Percentiles rank a stretch among this genome's conserved stretches.
These are phyloP conservation scores for Epipyxis sp. DNA, from an alignment of 108 stramenopile species.

Conservation along the genomic window DNA sequence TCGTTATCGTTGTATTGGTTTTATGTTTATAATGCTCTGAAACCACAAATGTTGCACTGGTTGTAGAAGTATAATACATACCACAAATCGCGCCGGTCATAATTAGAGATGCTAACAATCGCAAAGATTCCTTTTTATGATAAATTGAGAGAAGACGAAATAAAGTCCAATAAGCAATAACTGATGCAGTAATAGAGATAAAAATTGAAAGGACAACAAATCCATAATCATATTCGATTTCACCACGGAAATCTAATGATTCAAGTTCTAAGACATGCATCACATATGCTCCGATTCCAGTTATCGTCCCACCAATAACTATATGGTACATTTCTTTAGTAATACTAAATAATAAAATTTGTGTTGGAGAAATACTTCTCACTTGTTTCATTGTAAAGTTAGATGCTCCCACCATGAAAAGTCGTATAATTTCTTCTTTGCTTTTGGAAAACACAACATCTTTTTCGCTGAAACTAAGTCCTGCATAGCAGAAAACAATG, in stretches of 20 bases:
- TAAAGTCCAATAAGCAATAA: constrained; percentile 20
- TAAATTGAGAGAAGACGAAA: constrained; percentile 20
- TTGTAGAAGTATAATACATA: constrained; percentile 1
- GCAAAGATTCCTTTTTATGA: constrained; percentile 9
- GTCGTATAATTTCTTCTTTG: background rate
- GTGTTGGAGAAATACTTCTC: background rate
- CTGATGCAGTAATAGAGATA: background rate
- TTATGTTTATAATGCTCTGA: too few species aligned
- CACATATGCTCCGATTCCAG: background rate
- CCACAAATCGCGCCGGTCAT: constrained; percentile 3
- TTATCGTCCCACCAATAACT: background rate
- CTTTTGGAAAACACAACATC: constrained; percentile 6
- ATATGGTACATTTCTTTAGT: background rate
- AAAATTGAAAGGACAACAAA: background rate
- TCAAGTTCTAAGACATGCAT: background rate
- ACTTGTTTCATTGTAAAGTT: background rate
- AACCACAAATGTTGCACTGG: background rate
- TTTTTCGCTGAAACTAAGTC: too few species aligned
- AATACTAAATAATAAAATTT: background rate
- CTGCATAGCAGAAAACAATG: too few species aligned
- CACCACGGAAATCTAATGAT: background rate
- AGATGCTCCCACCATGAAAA: background rate
- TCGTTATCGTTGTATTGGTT: too few species aligned
- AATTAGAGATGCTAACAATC: background rate
- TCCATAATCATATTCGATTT: background rate